Percentiles rank a stretch among this genome's conserved stretches.
Evolutionary conservation across 768 basidiomycete genomes (phyloP).

Genomic region (Boletus rubropictus): DNA sequence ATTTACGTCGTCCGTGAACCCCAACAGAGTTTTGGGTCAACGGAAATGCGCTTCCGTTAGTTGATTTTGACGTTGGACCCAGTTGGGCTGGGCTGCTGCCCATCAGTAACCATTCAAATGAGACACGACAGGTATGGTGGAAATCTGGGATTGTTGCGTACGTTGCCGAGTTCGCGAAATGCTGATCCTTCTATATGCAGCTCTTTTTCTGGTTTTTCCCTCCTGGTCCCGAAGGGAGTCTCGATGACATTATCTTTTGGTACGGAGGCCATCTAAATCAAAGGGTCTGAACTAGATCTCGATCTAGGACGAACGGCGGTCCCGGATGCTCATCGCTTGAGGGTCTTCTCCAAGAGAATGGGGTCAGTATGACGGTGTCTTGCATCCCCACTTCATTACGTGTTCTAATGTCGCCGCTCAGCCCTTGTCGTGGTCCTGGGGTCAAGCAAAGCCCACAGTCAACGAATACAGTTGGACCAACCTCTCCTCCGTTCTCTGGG

Average conservation of each 20-base stretch:
- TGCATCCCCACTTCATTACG: conserved; percentile 16
- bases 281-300: neutral
- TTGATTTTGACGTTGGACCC: conserved; percentile 69
- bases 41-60: conserved; percentile 57
- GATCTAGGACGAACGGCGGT: conserved; percentile 68
- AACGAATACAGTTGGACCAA: conserved; percentile 79
- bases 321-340: conserved; percentile 74
- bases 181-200: conserved; percentile 29
- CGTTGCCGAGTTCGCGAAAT: neutral
- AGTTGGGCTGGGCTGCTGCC: conserved; percentile 73
- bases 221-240: conserved; percentile 63
- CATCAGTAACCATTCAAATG: conserved; percentile 53
- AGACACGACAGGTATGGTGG: conserved; percentile 55
- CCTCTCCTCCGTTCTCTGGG: conserved; percentile 65
- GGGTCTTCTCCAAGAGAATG: conserved; percentile 70
- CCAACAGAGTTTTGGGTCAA: conserved; percentile 62
- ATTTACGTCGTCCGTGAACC: neutral
- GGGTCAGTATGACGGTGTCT: conserved; percentile 37
- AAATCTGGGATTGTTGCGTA: too few species aligned
- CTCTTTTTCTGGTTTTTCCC: conserved; percentile 86
- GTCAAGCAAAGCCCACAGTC: conserved; percentile 55
- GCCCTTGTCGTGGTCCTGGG: conserved; percentile 64
- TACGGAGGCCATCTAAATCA: conserved; percentile 15
- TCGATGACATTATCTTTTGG: conserved; percentile 76
- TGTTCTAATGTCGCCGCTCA: conserved; percentile 20